Conservation (phyloP, 164 flowering plant species). For the Platanus orientalis region DNA sequence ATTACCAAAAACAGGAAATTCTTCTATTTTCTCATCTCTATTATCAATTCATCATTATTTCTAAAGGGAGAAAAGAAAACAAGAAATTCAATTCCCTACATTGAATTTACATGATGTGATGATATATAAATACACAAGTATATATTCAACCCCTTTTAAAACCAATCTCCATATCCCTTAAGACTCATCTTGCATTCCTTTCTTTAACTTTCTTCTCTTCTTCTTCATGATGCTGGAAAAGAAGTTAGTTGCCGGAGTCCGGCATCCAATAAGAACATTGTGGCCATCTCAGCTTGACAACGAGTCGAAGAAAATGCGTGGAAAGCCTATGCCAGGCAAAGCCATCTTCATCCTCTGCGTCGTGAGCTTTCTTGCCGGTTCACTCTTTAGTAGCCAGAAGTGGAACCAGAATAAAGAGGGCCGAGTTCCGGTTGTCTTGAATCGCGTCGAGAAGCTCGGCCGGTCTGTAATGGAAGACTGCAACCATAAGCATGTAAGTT, state of each 20-base stretch:
- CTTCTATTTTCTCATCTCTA: too few relatives aligned
- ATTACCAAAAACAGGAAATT: background rate
- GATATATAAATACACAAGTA: too few relatives aligned
- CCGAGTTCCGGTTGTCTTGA: background rate
- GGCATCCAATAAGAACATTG: slow-evolving; percentile 7
- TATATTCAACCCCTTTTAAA: too few relatives aligned
- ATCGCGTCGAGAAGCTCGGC: slow-evolving; percentile 1
- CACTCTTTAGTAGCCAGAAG: slow-evolving; percentile 41
- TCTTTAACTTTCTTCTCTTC: background rate
- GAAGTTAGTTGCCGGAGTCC: slow-evolving; percentile 17
- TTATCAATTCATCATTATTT: background rate
- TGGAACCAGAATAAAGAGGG: slow-evolving; percentile 18
- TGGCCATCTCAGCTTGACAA: slow-evolving; percentile 16
- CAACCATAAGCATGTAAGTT: slow-evolving; percentile 48
- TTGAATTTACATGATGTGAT: background rate
- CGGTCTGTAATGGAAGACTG: slow-evolving; percentile 22
- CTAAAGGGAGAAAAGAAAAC: background rate
- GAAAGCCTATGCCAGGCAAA: slow-evolving; percentile 44
- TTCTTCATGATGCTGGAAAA: slow-evolving; percentile 11
- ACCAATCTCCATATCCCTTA: background rate
- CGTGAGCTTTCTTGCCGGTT: slow-evolving; percentile 64
- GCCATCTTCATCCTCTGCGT: slow-evolving; percentile 47
- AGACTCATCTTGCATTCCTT: background rate
- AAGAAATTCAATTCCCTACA: background rate
- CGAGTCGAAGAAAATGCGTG: slow-evolving; percentile 52